These are phyloP conservation scores for Polytrichum commune DNA, from an alignment of 225 moss, liverwort and hornwort genomes.

Conservation along the genomic window DNA sequence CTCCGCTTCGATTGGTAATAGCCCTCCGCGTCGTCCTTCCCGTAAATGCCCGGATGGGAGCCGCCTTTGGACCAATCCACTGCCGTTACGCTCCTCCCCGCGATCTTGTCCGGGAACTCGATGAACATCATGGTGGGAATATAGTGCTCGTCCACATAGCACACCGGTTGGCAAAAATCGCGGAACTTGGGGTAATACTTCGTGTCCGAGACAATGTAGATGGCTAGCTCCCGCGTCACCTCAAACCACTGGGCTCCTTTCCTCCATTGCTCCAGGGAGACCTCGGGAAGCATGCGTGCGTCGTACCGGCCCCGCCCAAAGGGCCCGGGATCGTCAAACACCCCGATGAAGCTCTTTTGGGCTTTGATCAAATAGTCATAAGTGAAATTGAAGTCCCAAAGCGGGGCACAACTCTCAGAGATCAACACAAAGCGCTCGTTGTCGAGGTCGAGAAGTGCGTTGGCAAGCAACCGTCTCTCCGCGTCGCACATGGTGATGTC, in stretches of 20 bases:
- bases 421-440: slow-evolving; percentile 79
- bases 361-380: slow-evolving; percentile 47
- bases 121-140: slow-evolving; percentile 65
- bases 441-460: slow-evolving; percentile 72
- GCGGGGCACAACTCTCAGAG: slow-evolving; percentile 79
- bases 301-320: slow-evolving; percentile 54
- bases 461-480: slow-evolving; percentile 70
- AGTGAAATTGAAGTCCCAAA: slow-evolving; percentile 66
- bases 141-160: slow-evolving; percentile 67
- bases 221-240: slow-evolving; percentile 45
- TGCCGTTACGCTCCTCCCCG: slow-evolving; percentile 49
- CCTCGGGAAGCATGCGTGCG: slow-evolving; percentile 44
- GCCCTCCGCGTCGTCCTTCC: slow-evolving; percentile 25
- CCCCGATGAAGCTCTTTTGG: slow-evolving; percentile 46
- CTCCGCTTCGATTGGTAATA: slow-evolving; percentile 23
- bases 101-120: slow-evolving; percentile 27
- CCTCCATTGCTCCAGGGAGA: slow-evolving; percentile 47
- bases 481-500: slow-evolving; percentile 61
- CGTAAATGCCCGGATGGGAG: slow-evolving; percentile 56
- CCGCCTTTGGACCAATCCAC: slow-evolving; percentile 65
- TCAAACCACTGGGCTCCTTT: slow-evolving; percentile 72
- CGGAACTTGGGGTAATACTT: slow-evolving; percentile 56
- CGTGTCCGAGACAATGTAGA: slow-evolving; percentile 47
- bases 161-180: slow-evolving; percentile 42
- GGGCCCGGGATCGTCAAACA: slow-evolving; percentile 53